Evolutionary conservation across 2,329 filamentous ascomycete genomes (phyloP).

Genomic region (Fusarium tuaranense): DNA sequence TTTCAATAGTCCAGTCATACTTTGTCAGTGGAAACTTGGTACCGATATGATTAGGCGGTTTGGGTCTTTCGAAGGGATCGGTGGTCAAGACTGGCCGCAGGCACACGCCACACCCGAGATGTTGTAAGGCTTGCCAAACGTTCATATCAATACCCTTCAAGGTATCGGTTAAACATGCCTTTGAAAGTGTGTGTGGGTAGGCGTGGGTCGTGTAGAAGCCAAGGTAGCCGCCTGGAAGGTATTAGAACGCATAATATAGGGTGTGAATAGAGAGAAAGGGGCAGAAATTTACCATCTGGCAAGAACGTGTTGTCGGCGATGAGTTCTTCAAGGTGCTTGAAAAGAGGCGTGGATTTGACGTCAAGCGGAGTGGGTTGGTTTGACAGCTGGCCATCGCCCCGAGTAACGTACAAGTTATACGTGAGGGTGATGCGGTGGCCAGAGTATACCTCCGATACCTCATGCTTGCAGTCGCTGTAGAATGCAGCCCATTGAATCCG

Average conservation of each 20-base stretch:
- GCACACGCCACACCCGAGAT: constrained; percentile 2
- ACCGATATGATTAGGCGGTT: not conserved
- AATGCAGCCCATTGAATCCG: constrained; percentile 62
- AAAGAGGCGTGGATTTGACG: not conserved
- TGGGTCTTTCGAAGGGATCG: not conserved
- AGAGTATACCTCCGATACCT: constrained; percentile 60
- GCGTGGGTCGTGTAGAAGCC: constrained; percentile 2
- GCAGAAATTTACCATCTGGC: constrained; percentile 1
- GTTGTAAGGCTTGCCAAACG: constrained; percentile 5
- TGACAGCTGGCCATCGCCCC: not conserved
- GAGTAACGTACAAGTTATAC: constrained; percentile 61
- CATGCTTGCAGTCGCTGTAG: constrained; percentile 65
- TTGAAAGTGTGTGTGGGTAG: not conserved
- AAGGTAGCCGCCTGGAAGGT: not conserved
- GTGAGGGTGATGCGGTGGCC: constrained; percentile 66
- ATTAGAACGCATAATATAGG: not conserved
- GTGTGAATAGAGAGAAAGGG: not conserved
- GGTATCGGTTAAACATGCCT: not conserved
- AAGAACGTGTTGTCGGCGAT: not conserved
- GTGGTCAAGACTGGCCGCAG: not conserved
- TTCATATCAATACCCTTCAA: constrained; percentile 7
- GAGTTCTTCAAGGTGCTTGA: not conserved
- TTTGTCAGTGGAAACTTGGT: not conserved
- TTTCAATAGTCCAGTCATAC: not conserved
- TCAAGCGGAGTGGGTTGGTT: not conserved